These are phyloP conservation scores for Lophiostoma macrostomum DNA, from an alignment of 495 filamentous ascomycete genomes.

Conservation along the genomic window DNA sequence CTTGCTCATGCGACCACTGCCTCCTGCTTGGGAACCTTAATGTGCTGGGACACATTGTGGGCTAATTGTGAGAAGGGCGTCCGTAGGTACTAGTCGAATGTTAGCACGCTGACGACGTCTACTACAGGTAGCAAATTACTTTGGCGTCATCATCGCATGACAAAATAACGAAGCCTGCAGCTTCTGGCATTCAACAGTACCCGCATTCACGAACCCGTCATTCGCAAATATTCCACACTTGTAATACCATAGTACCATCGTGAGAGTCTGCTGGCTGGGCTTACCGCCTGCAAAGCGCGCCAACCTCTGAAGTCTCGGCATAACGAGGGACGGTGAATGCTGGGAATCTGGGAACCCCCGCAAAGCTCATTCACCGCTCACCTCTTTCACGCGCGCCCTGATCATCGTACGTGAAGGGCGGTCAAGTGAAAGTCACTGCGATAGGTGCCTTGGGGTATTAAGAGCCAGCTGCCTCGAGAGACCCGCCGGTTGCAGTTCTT, in stretches of 20 bases:
- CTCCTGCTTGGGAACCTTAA: conserved; percentile 6
- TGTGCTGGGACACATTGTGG: conserved; percentile 10
- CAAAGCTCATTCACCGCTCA: conserved; percentile 10
- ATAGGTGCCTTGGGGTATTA: no score
- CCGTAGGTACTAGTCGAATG: not conserved
- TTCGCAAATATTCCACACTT: not conserved
- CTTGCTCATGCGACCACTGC: conserved; percentile 19
- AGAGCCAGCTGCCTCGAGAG: no score
- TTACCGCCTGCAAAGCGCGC: no score
- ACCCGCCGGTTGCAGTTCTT: no score
- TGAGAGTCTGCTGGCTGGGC: no score
- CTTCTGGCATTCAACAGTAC: not conserved
- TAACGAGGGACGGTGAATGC: no score
- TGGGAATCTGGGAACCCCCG: no score
- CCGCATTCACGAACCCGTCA: not conserved
- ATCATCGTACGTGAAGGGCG: conserved; percentile 5
- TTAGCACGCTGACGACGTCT: conserved; percentile 10
- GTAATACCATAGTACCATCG: no score
- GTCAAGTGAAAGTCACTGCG: no score
- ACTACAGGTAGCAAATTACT: conserved; percentile 1
- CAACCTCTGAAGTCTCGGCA: not conserved
- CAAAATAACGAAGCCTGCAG: conserved; percentile 15
- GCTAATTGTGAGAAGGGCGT: no score
- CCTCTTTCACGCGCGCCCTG: not conserved
- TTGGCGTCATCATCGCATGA: not conserved